Conservation (phyloP, 75 land plant species). For the Isoetes taiwanensis region DNA sequence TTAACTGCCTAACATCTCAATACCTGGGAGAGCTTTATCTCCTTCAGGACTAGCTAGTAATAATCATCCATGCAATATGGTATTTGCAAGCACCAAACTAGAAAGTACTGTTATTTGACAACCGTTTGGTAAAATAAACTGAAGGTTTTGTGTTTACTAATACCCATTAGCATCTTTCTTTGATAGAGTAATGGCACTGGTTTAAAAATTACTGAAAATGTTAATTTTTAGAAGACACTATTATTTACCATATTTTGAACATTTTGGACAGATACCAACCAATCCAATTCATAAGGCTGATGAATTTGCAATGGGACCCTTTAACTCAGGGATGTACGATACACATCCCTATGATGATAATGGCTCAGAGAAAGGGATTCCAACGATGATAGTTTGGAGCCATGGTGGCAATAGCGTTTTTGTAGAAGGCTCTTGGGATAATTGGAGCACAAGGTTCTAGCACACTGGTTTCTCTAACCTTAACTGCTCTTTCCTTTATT, state of each 20-base stretch:
- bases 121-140: too few relatives aligned
- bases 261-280: not conserved
- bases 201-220: too few relatives aligned
- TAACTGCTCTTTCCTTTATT: not conserved
- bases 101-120: too few relatives aligned
- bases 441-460: constrained; percentile 56
- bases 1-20: too few relatives aligned
- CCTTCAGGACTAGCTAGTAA: too few relatives aligned
- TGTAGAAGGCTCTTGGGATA: constrained; percentile 88
- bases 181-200: too few relatives aligned
- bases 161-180: too few relatives aligned
- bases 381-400: constrained; percentile 65
- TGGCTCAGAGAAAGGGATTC: constrained; percentile 30
- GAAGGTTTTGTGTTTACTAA: too few relatives aligned
- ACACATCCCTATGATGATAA: not conserved
- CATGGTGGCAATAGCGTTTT: constrained; percentile 61
- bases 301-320: not conserved
- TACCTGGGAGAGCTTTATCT: too few relatives aligned
- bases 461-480: not conserved
- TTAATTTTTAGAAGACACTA: too few relatives aligned
- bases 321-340: not conserved
- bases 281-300: not conserved
- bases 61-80: too few relatives aligned
- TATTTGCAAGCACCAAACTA: too few relatives aligned
- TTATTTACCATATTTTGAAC: not conserved